phyloP scores from a whole-genome alignment of 2,329 filamentous ascomycete genomes.

The Coniosporium tulheliwenetii region DNA sequence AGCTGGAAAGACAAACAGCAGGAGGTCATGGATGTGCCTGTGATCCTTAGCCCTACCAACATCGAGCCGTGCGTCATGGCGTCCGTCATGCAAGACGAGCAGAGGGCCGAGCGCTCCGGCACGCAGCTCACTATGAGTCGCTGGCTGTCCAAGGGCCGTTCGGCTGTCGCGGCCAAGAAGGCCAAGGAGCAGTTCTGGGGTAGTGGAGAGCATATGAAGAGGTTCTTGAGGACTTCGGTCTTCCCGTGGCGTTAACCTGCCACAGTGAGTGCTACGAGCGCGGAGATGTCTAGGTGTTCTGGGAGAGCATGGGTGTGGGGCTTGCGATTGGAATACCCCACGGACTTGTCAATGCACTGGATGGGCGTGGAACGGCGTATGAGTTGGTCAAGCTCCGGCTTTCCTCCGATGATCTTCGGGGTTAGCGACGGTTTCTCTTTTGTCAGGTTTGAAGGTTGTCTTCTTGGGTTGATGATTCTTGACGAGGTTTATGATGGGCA shows the following conservation, averaged over 20 bases:
- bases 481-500: no score
- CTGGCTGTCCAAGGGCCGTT: slow-evolving; percentile 13
- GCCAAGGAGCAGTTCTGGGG: slow-evolving; percentile 19
- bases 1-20: slow-evolving; percentile 20
- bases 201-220: slow-evolving; percentile 19
- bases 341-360: no score
- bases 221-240: slow-evolving; percentile 15
- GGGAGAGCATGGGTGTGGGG: no score
- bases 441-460: no score
- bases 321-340: no score
- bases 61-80: slow-evolving; percentile 18
- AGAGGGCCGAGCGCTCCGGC: slow-evolving; percentile 10
- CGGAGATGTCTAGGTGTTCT: no score
- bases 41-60: slow-evolving; percentile 19
- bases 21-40: slow-evolving; percentile 24
- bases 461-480: no score
- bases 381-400: no score
- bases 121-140: slow-evolving; percentile 12
- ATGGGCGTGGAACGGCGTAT: no score
- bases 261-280: no score
- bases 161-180: slow-evolving; percentile 3
- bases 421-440: no score
- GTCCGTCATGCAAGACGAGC: slow-evolving; percentile 14
- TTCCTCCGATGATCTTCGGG: no score
- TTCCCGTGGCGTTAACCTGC: slow-evolving; percentile 15